Evolutionary conservation across 2,329 filamentous ascomycete genomes (phyloP).

Genomic region (Akanthomyces dipterigenus): DNA sequence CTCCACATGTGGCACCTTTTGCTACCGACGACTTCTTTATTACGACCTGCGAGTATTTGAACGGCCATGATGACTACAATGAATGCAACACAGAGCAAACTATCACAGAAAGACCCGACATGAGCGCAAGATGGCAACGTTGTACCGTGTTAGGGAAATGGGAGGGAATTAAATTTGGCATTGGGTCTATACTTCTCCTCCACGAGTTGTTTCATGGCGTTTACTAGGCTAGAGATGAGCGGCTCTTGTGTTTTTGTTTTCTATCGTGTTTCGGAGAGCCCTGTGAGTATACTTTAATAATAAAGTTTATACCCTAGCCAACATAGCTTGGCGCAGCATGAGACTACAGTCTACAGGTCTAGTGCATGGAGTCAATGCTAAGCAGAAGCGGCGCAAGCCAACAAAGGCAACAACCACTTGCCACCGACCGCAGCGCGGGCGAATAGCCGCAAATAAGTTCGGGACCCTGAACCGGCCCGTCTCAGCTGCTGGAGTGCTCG

Average conservation of each 20-base stretch:
- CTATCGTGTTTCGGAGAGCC: not conserved
- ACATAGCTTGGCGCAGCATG: not conserved
- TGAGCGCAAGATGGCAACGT: conserved; percentile 6
- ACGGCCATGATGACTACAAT: conserved; percentile 11
- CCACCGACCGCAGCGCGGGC: not conserved
- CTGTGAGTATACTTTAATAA: not conserved
- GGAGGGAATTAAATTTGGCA: conserved; percentile 3
- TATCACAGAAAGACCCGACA: conserved; percentile 9
- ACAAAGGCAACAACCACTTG: not conserved
- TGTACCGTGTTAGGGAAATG: conserved; percentile 6
- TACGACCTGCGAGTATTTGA: conserved; percentile 3
- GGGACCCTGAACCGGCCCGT: not conserved
- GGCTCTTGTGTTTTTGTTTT: not conserved
- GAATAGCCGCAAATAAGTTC: not conserved
- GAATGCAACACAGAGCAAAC: conserved; percentile 13
- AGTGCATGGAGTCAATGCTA: not conserved
- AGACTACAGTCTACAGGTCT: no score
- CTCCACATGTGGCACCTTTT: not conserved
- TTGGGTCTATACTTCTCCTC: not conserved
- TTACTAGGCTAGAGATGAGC: conserved; percentile 3
- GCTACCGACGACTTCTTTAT: not conserved
- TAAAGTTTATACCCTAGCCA: not conserved
- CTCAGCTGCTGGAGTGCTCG: conserved; percentile 2
- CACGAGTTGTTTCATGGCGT: conserved; percentile 4
- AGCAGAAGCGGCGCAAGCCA: not conserved